These are phyloP conservation scores for Eucalyptus victrix DNA, from an alignment of 345 rosid genomes.

Conservation along the genomic window DNA sequence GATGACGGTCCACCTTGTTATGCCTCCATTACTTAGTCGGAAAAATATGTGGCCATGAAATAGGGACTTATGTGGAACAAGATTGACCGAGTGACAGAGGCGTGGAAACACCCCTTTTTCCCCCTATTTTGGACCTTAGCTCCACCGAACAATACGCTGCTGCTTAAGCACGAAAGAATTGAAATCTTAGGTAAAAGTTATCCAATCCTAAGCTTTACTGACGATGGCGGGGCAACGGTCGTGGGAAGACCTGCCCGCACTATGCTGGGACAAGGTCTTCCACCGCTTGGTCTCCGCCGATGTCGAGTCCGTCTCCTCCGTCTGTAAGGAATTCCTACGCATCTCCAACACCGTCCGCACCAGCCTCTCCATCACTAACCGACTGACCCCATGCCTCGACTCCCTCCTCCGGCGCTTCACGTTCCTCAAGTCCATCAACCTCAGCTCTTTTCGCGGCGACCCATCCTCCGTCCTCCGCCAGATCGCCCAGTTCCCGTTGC, in stretches of 20 bases:
- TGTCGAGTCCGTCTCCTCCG: slow-evolving; percentile 45
- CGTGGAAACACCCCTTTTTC: too few species aligned
- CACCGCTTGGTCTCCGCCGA: slow-evolving; percentile 19
- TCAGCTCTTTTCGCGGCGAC: slow-evolving; percentile 5
- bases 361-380: slow-evolving; percentile 25
- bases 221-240: neutral
- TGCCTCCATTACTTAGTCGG: too few species aligned
- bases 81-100: too few species aligned
- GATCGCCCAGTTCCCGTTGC: slow-evolving; percentile 21
- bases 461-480: slow-evolving; percentile 11
- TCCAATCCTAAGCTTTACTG: too few species aligned
- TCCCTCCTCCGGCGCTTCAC: slow-evolving; percentile 19
- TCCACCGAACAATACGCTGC: too few species aligned
- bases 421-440: slow-evolving; percentile 20
- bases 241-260: slow-evolving; percentile 31
- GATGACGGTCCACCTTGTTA: too few species aligned
- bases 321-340: slow-evolving; percentile 40
- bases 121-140: too few species aligned
- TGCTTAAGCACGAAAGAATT: too few species aligned
- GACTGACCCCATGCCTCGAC: slow-evolving; percentile 11
- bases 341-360: slow-evolving; percentile 43
- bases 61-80: too few species aligned
- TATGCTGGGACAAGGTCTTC: slow-evolving; percentile 66
- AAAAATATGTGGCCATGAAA: too few species aligned
- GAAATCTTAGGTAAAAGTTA: too few species aligned